Conservation (phyloP, 768 basidiomycete species). For the Auriscalpium microsporum region DNA sequence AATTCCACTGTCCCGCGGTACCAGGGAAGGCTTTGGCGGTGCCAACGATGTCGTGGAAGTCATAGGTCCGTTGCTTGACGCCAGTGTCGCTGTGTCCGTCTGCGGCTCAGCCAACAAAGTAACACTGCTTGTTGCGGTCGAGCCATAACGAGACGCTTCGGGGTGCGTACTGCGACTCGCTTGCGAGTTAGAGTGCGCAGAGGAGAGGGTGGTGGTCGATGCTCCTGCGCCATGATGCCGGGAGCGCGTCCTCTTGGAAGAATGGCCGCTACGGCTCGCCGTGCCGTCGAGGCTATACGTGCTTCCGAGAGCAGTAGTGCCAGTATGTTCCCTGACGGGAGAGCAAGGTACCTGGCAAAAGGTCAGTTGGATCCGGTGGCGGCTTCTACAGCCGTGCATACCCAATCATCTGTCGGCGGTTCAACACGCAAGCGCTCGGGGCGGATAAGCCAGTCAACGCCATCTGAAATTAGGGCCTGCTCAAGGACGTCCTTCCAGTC, state of each 20-base stretch:
- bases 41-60: neutral
- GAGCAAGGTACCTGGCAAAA: neutral
- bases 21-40: neutral
- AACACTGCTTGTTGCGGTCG: neutral
- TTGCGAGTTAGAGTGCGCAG: neutral
- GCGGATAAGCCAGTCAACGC: neutral
- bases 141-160: neutral
- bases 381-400: neutral
- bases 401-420: neutral
- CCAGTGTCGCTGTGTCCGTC: neutral
- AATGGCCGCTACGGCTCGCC: neutral
- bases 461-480: neutral
- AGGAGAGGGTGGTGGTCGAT: neutral
- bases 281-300: neutral
- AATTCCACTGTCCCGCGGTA: no score
- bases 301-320: neutral
- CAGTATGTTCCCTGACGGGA: neutral
- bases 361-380: neutral
- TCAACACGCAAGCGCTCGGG: neutral
- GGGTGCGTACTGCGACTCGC: neutral
- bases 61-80: neutral
- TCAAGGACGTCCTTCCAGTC: neutral
- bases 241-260: neutral
- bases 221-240: neutral
- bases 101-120: neutral